Evolutionary conservation across 139 green algal species (phyloP).

Genomic region (Auxenochlorella pyrenoidosa): DNA sequence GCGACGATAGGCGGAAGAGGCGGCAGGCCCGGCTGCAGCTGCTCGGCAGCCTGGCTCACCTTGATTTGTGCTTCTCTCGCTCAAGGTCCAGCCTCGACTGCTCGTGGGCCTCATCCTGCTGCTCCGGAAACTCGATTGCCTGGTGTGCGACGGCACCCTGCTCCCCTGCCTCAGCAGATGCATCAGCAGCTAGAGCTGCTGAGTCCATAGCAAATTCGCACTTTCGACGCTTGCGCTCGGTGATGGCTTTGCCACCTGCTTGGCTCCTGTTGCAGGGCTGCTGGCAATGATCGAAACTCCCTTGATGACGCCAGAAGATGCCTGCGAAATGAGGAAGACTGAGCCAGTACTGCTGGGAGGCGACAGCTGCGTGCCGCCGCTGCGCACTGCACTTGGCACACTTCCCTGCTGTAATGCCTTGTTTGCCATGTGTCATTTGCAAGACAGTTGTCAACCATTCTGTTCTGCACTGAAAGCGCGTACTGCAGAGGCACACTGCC

Average conservation of each 20-base stretch:
- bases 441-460: too few relatives aligned
- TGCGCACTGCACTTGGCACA: too few relatives aligned
- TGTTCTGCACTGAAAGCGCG: too few relatives aligned
- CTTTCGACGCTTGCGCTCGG: neutral
- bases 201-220: neutral
- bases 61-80: constrained; percentile 13
- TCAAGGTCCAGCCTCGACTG: neutral
- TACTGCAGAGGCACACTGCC: too few relatives aligned
- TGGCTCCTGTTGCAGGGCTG: too few relatives aligned
- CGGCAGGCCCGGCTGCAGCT: neutral
- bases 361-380: too few relatives aligned
- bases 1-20: neutral
- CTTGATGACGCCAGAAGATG: too few relatives aligned
- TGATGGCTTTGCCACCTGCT: neutral
- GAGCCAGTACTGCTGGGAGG: too few relatives aligned
- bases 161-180: neutral
- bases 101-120: neutral
- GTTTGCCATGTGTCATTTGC: too few relatives aligned
- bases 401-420: too few relatives aligned
- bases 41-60: neutral
- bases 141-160: neutral
- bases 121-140: constrained; percentile 6
- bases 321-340: too few relatives aligned
- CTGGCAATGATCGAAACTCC: too few relatives aligned
- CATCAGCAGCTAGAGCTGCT: neutral